These are phyloP conservation scores for Allium fistulosum DNA, from an alignment of 106 monocot species.

Conservation along the genomic window DNA sequence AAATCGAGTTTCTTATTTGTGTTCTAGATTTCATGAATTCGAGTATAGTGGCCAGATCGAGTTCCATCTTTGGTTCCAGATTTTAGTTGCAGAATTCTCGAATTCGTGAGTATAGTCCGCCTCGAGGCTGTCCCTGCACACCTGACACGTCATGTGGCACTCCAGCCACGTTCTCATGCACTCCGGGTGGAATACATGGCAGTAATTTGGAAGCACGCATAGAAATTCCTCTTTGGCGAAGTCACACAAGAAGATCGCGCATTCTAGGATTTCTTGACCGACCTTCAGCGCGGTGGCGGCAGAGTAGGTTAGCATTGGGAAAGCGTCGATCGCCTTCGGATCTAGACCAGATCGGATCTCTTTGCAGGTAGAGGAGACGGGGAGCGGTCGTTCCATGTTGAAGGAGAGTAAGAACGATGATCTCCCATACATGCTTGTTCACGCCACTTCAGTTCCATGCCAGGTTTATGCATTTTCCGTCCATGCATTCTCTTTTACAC, in stretches of 20 bases:
- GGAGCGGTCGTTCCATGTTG: not conserved
- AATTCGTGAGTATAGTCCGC: not conserved
- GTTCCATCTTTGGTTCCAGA: no score
- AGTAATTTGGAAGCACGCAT: slow-evolving; percentile 52
- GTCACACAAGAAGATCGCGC: slow-evolving; percentile 59
- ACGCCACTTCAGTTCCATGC: no score
- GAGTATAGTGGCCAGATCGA: no score
- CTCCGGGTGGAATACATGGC: slow-evolving; percentile 61
- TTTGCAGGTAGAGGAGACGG: not conserved
- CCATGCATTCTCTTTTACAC: no score
- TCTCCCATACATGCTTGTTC: not conserved
- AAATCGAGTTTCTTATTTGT: no score
- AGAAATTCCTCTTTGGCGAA: slow-evolving; percentile 49
- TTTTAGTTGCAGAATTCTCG: no score
- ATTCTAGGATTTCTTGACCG: slow-evolving; percentile 43
- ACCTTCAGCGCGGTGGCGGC: slow-evolving; percentile 36
- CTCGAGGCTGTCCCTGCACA: slow-evolving; percentile 40
- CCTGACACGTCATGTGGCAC: slow-evolving; percentile 37
- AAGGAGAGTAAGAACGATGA: slow-evolving; percentile 1
- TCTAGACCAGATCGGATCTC: slow-evolving; percentile 23
- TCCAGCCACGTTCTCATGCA: slow-evolving; percentile 41
- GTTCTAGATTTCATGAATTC: no score
- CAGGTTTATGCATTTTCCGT: no score
- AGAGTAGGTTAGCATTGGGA: slow-evolving; percentile 48
- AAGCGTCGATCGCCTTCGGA: slow-evolving; percentile 15